Evolutionary conservation across 169 alveolate genomes (phyloP), one percentile per base, ranked within the genome.

Genomic region (Plasmodium blacklocki): DNA sequence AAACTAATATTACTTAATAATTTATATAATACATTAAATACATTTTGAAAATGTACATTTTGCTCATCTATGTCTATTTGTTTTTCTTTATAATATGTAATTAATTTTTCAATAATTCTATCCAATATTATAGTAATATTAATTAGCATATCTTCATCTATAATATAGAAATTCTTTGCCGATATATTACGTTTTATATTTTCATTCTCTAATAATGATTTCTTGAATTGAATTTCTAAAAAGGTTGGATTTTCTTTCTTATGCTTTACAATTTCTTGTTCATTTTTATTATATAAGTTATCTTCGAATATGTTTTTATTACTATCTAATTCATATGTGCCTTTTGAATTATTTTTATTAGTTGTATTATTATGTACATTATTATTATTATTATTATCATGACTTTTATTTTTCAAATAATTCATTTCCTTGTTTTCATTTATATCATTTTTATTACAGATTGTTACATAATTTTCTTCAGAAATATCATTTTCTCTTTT

Each of bases 141-240:
- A n/a, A 67, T 58, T 12, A 83, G 58, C 85, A 83, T 56, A 60
- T 83, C 91, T 50, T 83, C 85, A 15, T 43, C 85, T 68, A 83
- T 83, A 45, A 68, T 83, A 49, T 83, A 83, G 29, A 83, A 83
- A 15, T 83, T 83, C 32, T 83, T 83, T 5, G 91, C 47, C 2
- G 71, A n/a, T 15, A 83, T 83, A 73, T 83, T 83, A 45, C 63
- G 23, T 26, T 83, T 67, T 83, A 83, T 68, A 19, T 83, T 67
- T 11, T 83, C 91, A 15, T 83, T 70, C 26, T 83, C 91, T 83
- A 83, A 64, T 19, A 83, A 62, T 18, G 91, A 58, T 9, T 83
- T 83, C 43, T 73, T 43, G 62, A 68, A 68, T 15, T 68, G 45
- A n/a, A 83, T 47, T 47, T 83, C 91, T 8, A 83, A 56, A 32